Conservation (phyloP, 495 filamentous ascomycete species). For the Aspergillus incahuasiensis region DNA sequence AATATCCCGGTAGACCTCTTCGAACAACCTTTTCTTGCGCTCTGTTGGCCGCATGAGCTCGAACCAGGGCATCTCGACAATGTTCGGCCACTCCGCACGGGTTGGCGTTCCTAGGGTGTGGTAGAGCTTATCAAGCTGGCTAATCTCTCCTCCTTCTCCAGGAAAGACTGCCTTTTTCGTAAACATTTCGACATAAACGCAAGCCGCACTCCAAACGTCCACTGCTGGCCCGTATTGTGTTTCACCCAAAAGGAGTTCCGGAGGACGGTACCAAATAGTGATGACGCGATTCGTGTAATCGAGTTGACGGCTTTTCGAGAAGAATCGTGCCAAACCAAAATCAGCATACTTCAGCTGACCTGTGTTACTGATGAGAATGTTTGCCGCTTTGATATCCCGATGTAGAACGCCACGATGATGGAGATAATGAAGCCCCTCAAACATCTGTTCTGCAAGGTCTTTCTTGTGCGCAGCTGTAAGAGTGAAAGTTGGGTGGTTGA, state of each 20-base stretch:
- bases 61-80: slow-evolving; percentile 94
- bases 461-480: slow-evolving; percentile 88
- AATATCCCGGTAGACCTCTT: slow-evolving; percentile 69
- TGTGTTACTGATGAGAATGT: slow-evolving; percentile 86
- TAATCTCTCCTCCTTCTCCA: slow-evolving; percentile 90
- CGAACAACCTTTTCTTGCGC: slow-evolving; percentile 72
- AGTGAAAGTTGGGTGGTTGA: slow-evolving; percentile 92
- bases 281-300: slow-evolving; percentile 99
- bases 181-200: slow-evolving; percentile 96
- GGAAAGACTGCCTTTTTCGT: slow-evolving; percentile 93
- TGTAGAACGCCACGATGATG: slow-evolving; percentile 92
- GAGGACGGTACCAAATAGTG: slow-evolving; percentile 91
- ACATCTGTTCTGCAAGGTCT: slow-evolving; percentile 87
- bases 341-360: slow-evolving; percentile 91
- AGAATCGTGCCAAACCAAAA: slow-evolving; percentile 97
- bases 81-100: slow-evolving; percentile 74
- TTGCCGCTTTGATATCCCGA: slow-evolving; percentile 91
- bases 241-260: slow-evolving; percentile 89
- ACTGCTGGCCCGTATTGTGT: slow-evolving; percentile 92
- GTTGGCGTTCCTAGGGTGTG: slow-evolving; percentile 88
- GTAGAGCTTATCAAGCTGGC: slow-evolving; percentile 94
- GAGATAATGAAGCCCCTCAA: slow-evolving; percentile 90
- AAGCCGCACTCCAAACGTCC: slow-evolving; percentile 97
- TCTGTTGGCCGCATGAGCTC: slow-evolving; percentile 77
- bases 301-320: slow-evolving; percentile 83